A percentile compares a stretch with the other conserved stretches of the same genome.
Conservation (phyloP, 345 rosid species). For the Hibiscus mutabilis region DNA sequence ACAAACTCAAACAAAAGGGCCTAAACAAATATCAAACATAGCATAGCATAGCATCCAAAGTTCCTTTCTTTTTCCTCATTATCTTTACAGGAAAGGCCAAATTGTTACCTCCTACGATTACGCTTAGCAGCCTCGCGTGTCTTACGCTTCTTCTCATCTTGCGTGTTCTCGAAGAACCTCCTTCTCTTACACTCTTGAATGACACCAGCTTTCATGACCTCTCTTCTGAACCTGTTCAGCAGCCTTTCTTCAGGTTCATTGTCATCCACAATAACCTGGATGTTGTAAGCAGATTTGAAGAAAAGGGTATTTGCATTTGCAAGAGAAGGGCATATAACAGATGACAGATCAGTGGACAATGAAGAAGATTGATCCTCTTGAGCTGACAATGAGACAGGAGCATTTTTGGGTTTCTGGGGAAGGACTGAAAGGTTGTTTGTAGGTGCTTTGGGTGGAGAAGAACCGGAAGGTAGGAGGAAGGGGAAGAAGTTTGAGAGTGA, state of each 20-base stretch:
- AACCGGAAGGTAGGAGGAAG: conserved; percentile 45
- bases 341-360: conserved; percentile 43
- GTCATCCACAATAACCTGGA: conserved; percentile 63
- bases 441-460: conserved; percentile 26
- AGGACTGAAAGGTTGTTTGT: conserved; percentile 22
- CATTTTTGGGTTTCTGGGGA: conserved; percentile 25
- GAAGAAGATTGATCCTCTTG: conserved; percentile 23
- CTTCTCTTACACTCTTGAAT: conserved; percentile 74
- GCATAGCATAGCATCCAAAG: not conserved
- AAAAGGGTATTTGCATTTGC: conserved; percentile 62
- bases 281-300: conserved; percentile 65
- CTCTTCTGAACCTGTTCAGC: conserved; percentile 58
- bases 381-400: conserved; percentile 21
- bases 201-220: conserved; percentile 73
- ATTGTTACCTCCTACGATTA: conserved; percentile 62
- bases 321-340: conserved; percentile 66
- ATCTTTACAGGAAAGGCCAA: not conserved
- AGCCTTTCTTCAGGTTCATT: conserved; percentile 55
- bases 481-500: conserved; percentile 61
- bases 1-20: not conserved
- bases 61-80: not conserved
- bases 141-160: conserved; percentile 75
- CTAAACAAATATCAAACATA: not conserved
- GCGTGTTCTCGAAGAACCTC: conserved; percentile 59
- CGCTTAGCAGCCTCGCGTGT: conserved; percentile 82